Conservation (phyloP, 169 alveolate genomes). For the Cryptosporidium sp. region DNA sequence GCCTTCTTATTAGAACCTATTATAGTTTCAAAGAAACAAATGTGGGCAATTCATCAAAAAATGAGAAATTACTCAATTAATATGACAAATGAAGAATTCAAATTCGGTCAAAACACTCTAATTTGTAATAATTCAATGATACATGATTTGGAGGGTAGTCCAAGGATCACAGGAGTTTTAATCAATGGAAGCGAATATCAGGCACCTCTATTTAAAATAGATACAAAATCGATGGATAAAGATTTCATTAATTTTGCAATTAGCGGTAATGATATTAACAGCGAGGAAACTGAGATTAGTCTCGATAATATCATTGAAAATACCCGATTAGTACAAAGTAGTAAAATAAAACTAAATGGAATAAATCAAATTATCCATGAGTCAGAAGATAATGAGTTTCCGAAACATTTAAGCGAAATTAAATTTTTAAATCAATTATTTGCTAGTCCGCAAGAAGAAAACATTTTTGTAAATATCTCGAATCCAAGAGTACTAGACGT, state of each 20-base stretch:
- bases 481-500: background rate
- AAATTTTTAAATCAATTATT: background rate
- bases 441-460: background rate
- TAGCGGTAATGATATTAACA: background rate
- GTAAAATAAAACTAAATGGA: background rate
- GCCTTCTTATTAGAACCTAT: constrained; percentile 38
- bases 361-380: background rate
- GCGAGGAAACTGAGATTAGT: background rate
- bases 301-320: background rate
- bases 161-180: constrained; percentile 63
- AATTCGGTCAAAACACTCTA: constrained; percentile 33
- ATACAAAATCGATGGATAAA: background rate
- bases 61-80: constrained; percentile 10
- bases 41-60: constrained; percentile 59
- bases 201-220: constrained; percentile 57
- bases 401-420: too few species aligned
- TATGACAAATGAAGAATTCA: background rate
- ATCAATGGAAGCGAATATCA: constrained; percentile 48
- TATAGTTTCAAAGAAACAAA: constrained; percentile 57
- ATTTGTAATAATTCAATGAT: constrained; percentile 31
- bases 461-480: background rate
- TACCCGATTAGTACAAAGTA: background rate
- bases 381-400: background rate
- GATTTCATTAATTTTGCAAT: background rate
- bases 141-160: constrained; percentile 56